Percentiles rank a stretch among this genome's conserved stretches.
phyloP scores from a whole-genome alignment of 2,329 filamentous ascomycete genomes.

The Paecilomyces sp. region DNA sequence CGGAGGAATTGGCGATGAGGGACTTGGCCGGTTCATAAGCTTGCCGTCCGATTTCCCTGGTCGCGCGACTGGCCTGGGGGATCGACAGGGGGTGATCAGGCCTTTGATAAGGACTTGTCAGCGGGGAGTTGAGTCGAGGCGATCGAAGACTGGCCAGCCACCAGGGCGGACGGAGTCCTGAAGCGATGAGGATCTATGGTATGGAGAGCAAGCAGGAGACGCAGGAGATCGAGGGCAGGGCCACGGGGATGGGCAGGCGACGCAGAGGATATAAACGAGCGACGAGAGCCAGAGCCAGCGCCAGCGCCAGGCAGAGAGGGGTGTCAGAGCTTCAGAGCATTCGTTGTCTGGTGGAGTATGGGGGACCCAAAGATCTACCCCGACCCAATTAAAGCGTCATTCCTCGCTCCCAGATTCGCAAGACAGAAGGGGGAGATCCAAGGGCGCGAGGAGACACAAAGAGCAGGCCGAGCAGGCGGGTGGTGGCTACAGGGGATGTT shows the following conservation, averaged over 20 bases:
- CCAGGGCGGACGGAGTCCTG: neutral
- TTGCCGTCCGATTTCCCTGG: neutral
- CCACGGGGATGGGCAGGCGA: neutral
- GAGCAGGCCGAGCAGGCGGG: neutral
- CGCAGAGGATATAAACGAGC: neutral
- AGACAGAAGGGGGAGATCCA: neutral
- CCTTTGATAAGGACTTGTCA: neutral
- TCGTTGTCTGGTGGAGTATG: neutral
- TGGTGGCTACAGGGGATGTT: neutral
- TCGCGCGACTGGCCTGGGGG: neutral
- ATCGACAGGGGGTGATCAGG: neutral
- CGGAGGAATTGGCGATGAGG: neutral
- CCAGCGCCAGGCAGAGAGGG: neutral
- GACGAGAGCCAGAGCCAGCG: neutral
- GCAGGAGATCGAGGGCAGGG: neutral
- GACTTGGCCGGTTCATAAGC: neutral
- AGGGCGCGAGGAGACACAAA: neutral
- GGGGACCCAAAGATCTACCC: neutral
- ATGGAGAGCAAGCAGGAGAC: neutral
- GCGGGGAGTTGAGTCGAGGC: neutral
- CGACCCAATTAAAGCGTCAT: neutral
- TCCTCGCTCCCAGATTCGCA: neutral
- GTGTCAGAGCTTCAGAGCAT: neutral
- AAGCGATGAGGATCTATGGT: neutral
- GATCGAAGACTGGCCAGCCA: neutral